Evolutionary conservation across 1,284 basidiomycete genomes (phyloP).

Genomic region (Ustilago shanxiensis): DNA sequence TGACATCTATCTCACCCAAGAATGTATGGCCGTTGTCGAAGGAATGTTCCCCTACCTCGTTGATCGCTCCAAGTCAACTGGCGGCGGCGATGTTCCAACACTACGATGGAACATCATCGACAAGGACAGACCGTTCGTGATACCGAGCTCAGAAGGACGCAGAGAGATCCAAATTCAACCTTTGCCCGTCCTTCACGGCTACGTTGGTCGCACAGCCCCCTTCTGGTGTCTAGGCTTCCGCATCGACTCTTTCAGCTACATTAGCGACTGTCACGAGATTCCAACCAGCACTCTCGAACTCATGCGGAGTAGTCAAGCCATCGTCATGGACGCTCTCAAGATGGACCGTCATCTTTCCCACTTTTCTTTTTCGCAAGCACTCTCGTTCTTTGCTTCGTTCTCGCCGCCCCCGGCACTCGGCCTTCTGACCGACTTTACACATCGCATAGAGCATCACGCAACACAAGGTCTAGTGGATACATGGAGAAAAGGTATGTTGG

Average conservation of each 20-base stretch:
- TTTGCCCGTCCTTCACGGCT: slow-evolving; percentile 63
- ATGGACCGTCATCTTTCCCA: slow-evolving; percentile 62
- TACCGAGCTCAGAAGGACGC: slow-evolving; percentile 25
- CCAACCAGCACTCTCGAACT: slow-evolving; percentile 43
- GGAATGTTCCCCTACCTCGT: slow-evolving; percentile 65
- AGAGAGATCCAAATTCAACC: slow-evolving; percentile 46
- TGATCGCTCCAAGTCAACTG: slow-evolving; percentile 58
- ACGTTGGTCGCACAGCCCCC: slow-evolving; percentile 34
- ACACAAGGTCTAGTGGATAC: slow-evolving; percentile 45
- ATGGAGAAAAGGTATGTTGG: slow-evolving; percentile 43
- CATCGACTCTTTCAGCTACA: slow-evolving; percentile 64
- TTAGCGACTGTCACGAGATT: slow-evolving; percentile 64
- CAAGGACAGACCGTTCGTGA: slow-evolving; percentile 36
- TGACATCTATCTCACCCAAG: slow-evolving; percentile 63
- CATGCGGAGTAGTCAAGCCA: slow-evolving; percentile 50
- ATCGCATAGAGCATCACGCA: slow-evolving; percentile 57
- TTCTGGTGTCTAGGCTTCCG: slow-evolving; percentile 65
- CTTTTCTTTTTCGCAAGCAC: slow-evolving; percentile 63
- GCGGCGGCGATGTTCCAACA: slow-evolving; percentile 64
- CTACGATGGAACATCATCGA: slow-evolving; percentile 66
- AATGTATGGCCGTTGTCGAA: slow-evolving; percentile 55
- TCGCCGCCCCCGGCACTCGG: slow-evolving; percentile 44
- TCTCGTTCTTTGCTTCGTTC: slow-evolving; percentile 40
- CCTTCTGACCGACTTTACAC: slow-evolving; percentile 65
- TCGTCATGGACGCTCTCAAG: slow-evolving; percentile 65